Evolutionary conservation across 495 filamentous ascomycete species (phyloP).

Genomic region (Bathelium albidoporum): DNA sequence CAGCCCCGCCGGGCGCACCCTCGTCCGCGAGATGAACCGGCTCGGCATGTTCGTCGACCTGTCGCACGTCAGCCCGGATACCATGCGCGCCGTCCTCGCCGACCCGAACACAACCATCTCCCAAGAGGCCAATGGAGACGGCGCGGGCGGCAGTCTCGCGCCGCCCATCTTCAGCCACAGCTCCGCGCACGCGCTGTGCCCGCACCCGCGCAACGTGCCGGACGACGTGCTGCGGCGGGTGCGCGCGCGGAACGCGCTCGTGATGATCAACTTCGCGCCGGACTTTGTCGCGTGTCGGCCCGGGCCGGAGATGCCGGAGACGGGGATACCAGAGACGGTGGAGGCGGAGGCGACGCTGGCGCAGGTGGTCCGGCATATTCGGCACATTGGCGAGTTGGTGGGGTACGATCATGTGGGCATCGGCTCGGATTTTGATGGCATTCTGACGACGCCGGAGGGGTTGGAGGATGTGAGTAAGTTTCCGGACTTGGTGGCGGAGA

Average conservation of each 20-base stretch:
- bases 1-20: slow-evolving; percentile 51
- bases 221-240: slow-evolving; percentile 59
- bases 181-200: slow-evolving; percentile 54
- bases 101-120: slow-evolving; percentile 7
- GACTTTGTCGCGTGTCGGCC: slow-evolving; percentile 64
- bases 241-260: slow-evolving; percentile 48
- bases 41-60: slow-evolving; percentile 72
- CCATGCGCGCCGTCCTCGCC: slow-evolving; percentile 56
- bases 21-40: slow-evolving; percentile 71
- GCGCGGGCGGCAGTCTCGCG: slow-evolving; percentile 30
- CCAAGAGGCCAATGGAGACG: background rate
- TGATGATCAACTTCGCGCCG: slow-evolving; percentile 72
- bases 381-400: slow-evolving; percentile 56
- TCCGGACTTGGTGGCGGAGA: slow-evolving; percentile 66
- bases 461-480: slow-evolving; percentile 75
- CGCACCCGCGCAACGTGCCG: slow-evolving; percentile 61
- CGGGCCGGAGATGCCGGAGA: slow-evolving; percentile 29
- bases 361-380: slow-evolving; percentile 67
- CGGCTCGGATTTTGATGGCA: slow-evolving; percentile 67
- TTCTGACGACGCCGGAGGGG: slow-evolving; percentile 43
- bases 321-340: slow-evolving; percentile 32
- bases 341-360: slow-evolving; percentile 60
- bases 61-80: slow-evolving; percentile 56
- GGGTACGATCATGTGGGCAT: slow-evolving; percentile 68
- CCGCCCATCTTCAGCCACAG: slow-evolving; percentile 69